phyloP scores from a whole-genome alignment of 2,329 filamentous ascomycete species.

The Grosmannia penicillata region DNA sequence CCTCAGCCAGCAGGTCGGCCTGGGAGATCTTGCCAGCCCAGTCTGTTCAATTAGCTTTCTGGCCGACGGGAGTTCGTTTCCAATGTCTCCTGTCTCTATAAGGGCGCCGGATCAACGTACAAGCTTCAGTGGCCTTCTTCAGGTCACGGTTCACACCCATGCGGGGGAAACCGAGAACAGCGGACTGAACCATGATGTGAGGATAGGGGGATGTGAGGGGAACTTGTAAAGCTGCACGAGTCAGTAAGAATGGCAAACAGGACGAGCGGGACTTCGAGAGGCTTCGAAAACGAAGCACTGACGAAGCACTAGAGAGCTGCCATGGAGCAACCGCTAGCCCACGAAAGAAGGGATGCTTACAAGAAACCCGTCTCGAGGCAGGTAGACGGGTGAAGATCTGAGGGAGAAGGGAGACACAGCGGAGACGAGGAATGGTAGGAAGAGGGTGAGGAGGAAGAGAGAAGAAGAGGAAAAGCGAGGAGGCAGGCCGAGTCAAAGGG shows the following conservation, averaged over 20 bases:
- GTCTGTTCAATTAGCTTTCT: slow-evolving; percentile 21
- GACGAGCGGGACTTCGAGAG: not conserved
- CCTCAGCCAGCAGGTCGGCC: slow-evolving; percentile 80
- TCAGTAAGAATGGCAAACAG: not conserved
- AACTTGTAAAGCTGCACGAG: not conserved
- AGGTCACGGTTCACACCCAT: slow-evolving; percentile 98
- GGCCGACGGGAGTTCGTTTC: too few species aligned
- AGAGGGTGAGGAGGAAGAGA: slow-evolving; percentile 4
- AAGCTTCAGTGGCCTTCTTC: slow-evolving; percentile 99
- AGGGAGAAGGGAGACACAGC: slow-evolving; percentile 1
- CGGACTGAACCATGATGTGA: slow-evolving; percentile 44
- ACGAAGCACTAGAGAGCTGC: too few species aligned
- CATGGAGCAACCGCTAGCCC: too few species aligned
- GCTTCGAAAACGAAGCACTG: too few species aligned
- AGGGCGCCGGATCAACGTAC: slow-evolving; percentile 22
- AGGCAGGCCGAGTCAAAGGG: not conserved
- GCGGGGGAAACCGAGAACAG: slow-evolving; percentile 95
- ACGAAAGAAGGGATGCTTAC: slow-evolving; percentile 1
- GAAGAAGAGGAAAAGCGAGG: slow-evolving; percentile 5
- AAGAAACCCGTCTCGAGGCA: slow-evolving; percentile 4
- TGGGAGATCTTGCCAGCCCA: slow-evolving; percentile 93
- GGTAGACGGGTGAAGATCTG: slow-evolving; percentile 4
- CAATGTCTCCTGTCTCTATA: too few species aligned
- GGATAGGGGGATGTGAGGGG: slow-evolving; percentile 3
- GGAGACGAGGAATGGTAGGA: not conserved